These are phyloP conservation scores for Saturnispora zaruensis DNA, from an alignment of 805 yeast genomes.

Conservation along the genomic window DNA sequence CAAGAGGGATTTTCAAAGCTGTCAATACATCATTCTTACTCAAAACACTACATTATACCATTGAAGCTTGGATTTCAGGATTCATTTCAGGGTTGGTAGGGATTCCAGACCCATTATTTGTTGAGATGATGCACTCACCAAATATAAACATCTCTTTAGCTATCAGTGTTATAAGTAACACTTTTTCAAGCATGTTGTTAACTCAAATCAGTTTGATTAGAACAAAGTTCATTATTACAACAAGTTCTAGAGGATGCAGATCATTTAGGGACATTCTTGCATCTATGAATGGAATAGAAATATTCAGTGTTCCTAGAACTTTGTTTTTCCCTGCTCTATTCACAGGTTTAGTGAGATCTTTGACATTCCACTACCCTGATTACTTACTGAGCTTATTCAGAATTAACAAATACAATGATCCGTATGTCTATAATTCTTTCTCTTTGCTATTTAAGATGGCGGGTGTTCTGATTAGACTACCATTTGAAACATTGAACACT, in stretches of 20 bases:
- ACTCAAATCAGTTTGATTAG: slow-evolving; percentile 79
- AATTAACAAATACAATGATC: slow-evolving; percentile 59
- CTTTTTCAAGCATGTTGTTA: slow-evolving; percentile 60
- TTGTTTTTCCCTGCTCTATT: slow-evolving; percentile 56
- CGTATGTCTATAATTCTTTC: slow-evolving; percentile 48
- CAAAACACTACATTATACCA: slow-evolving; percentile 62
- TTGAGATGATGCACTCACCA: slow-evolving; percentile 72
- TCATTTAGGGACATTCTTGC: slow-evolving; percentile 65
- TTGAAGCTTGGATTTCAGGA: slow-evolving; percentile 91
- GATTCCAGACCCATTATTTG: slow-evolving; percentile 82
- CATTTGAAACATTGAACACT: slow-evolving; percentile 77
- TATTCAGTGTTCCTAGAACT: slow-evolving; percentile 44
- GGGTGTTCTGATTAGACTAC: slow-evolving; percentile 70
- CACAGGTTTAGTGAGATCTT: slow-evolving; percentile 23
- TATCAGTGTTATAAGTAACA: slow-evolving; percentile 62
- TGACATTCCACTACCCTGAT: slow-evolving; percentile 31
- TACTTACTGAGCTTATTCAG: slow-evolving; percentile 54
- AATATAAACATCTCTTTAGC: slow-evolving; percentile 63
- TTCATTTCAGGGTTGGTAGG: slow-evolving; percentile 71
- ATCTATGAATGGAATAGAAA: slow-evolving; percentile 34
- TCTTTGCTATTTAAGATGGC: slow-evolving; percentile 52
- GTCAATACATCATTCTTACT: slow-evolving; percentile 72
- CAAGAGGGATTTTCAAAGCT: slow-evolving; percentile 63
- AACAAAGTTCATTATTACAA: slow-evolving; percentile 63
- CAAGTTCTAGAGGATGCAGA: slow-evolving; percentile 36